Evolutionary conservation across 768 basidiomycete genomes (phyloP), one percentile per base, ranked within the genome.

Genomic region (Pleurotus sapidus): DNA sequence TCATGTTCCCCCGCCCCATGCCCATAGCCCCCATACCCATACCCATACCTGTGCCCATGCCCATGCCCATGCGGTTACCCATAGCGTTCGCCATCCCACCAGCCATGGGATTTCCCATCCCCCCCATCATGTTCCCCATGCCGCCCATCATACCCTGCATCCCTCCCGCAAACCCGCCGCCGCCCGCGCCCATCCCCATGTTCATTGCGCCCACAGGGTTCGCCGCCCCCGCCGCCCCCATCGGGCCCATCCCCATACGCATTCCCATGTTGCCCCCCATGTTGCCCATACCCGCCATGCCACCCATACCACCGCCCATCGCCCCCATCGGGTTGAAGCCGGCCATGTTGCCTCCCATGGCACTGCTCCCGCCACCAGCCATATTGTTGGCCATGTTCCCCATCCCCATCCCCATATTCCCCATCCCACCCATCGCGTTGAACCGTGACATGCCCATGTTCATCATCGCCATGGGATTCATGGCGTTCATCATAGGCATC

Each of bases 391-490:
- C 68, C 73, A 72, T 72, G 42, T 45, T 45, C n/a, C 58, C 46
- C 18, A 55, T 51, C 25, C 56, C 61, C 57, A 63, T 57, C 9
- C 64, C 64, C 58, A 63, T 61, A 55, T 69, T 72, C 59, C 49
- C 68, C 71, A 66, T 72, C 55, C 64, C 68, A 20, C 47, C 68
- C 73, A 72, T 72, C 30, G 61, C 64, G 53, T 69, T 71, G 54
- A 68, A 67, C 5, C 64, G 65, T 23, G 64, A 66, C 65, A 74
- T 70, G 1, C 71, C 68, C 72, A 76, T 77, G 9, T 70, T 74
- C 79, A 81, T 78, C 67, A 81, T 82, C 65, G 76, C 73, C 78
- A 84, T 80, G 15, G 73, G 73, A 56, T 76, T 77, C 75, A 81
- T 77, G 23, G 15, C 42, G 34, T 71, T 70, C 63, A 77, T 74